phyloP scores from a whole-genome alignment of 129 eudicot genomes.

The Solidago caesia region DNA sequence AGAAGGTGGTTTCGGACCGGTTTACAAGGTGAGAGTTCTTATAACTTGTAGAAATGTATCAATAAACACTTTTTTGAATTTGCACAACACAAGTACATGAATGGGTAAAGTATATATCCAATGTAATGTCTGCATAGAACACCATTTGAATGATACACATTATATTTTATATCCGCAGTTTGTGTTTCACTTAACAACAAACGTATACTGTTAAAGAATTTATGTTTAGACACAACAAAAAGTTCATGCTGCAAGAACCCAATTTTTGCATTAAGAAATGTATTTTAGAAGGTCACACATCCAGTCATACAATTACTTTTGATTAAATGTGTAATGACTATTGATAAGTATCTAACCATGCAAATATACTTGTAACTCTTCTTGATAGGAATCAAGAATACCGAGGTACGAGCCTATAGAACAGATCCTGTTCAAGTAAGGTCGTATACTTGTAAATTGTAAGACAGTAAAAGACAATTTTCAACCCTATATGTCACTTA shows the following conservation, averaged over 20 bases:
- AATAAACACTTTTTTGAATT: background rate
- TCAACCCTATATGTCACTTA: no score
- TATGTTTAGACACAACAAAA: no score
- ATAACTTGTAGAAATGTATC: background rate
- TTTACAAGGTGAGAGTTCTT: constrained; percentile 43
- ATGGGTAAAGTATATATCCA: background rate
- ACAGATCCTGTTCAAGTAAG: constrained; percentile 87
- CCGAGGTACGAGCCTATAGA: constrained; percentile 67
- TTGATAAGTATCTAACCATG: no score
- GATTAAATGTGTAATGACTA: no score
- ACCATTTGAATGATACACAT: background rate
- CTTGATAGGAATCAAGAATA: constrained; percentile 23
- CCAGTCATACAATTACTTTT: background rate
- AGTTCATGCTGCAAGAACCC: no score
- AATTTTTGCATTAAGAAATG: background rate
- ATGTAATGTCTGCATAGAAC: background rate
- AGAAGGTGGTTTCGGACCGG: constrained; percentile 69
- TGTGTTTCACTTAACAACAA: background rate
- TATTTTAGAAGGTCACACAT: background rate
- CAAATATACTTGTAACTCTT: background rate
- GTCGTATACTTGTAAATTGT: no score
- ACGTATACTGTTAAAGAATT: background rate
- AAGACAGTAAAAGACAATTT: no score
- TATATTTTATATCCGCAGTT: background rate
- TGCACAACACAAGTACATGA: background rate